Base-by-base conservation (phyloP, 208 protist genomes). In the Herpetomonas samuelpessoai region DNA sequence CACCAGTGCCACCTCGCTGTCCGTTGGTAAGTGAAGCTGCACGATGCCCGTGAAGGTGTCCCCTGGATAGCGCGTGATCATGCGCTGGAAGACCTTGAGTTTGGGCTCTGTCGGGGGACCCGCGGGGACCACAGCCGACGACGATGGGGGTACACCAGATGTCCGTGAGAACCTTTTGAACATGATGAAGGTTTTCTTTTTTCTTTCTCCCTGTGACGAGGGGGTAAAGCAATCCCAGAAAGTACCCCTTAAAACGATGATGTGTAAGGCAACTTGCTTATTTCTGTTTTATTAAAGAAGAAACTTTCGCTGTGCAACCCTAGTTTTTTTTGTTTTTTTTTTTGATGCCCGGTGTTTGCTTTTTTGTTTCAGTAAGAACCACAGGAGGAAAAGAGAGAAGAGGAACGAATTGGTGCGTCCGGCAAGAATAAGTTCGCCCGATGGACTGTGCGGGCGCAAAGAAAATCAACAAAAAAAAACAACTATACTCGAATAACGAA, bases 41-140 rank as follows among this genome's bases (percentile, higher is more conserved):
- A 86, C 76, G 38, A 88, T 62, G 29, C 74, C 86, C 9, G 62
- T 25, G 29, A 93, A 21, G 25, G 35, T 57, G 30, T 88, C 78
- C 31, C 81, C 79, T 6, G 83, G 86, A 59, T 83, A 87, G 38
- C 54, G 61, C 19, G 38, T 14, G 1, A 60, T 25, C n/a, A 56
- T 39, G 27, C 63, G 29, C 16, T 88, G 58, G 1, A 82, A 41
- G 14, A 89, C 39, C 24, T 61, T 29, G 49, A 87, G 22, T 25
- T 71, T 64, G 25, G 76, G 68, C 22, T 49, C 64, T 49, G 60
- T 57, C 51, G 25, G 35, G 41, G 50, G 62, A 56, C 35, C 35
- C 6, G 35, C 6, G 35, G 35, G 35, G 35, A 6, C 35, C 6
- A 14, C 6, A 14, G 35, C 6, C 35, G 35, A 41, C 9, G 35